Evolutionary conservation across 108 stramenopile species (phyloP), one percentile per base, ranked within the genome.

Genomic region (Stephanodiscus triporus): DNA sequence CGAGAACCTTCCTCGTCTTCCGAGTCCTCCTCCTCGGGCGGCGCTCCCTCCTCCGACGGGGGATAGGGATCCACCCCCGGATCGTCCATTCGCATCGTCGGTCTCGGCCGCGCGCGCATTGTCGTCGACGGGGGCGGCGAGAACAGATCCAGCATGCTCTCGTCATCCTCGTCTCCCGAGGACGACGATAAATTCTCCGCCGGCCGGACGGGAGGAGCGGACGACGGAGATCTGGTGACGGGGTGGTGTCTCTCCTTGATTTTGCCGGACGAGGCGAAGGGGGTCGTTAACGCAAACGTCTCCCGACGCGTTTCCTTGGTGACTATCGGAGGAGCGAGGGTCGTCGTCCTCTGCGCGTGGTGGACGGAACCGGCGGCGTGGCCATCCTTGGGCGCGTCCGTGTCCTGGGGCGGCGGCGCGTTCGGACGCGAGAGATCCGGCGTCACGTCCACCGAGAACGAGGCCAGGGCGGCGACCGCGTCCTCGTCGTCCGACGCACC

Each of bases 81-180:
- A 34, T 34, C 32, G 32, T 34, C 16, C 40, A 9, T 1, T 51
- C 26, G 71, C 45, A 9, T 29, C 60, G 61, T 72, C 26, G 49
- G 47, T 45, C 73, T 24, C 16, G 73, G 54, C 43, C 40, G 16
- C 16, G 37, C 43, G 1, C 73, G 29, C 64, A 65, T 23, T 11
- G 17, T 34, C 11, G 54, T 37, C 27, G 56, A 16, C 40, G 50
- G 22, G 19, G 77, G 77, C 27, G 77, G 77, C 29, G 70, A 54
- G 48, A 78, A 78, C 29, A 71, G 20, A 32, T 71, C 77, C 68
- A 70, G 22, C 19, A 78, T 65, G 43, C 40, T 45, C 43, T 61
- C 62, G 27, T 72, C 60, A n/a, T 66, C 73, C 40, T 75, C 73
- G 9, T 64, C 54, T 60, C 17, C 59, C 6, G 65, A 74, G 30